Evolutionary conservation across 2,329 filamentous ascomycete genomes (phyloP).

Genomic region (Trichoderma hamatum): DNA sequence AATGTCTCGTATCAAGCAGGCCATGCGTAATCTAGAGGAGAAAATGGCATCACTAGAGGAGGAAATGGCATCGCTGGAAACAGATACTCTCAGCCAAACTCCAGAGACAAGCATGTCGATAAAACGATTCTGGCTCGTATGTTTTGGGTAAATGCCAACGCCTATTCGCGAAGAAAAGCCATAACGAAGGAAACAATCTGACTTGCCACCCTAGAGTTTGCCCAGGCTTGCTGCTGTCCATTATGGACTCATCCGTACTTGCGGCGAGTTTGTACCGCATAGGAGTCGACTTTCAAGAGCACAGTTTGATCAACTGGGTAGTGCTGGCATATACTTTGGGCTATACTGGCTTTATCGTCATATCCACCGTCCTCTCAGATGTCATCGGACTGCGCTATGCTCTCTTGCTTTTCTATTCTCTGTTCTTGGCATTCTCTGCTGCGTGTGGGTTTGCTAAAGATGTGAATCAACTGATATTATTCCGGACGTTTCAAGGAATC

Average conservation of each 20-base stretch:
- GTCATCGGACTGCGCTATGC: slow-evolving; percentile 57
- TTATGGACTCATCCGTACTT: slow-evolving; percentile 63
- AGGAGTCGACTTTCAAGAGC: slow-evolving; percentile 52
- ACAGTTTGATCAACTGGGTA: slow-evolving; percentile 55
- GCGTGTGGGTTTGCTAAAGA: slow-evolving; percentile 49
- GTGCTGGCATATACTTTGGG: slow-evolving; percentile 59
- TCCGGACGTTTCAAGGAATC: slow-evolving; percentile 54
- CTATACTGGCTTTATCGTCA: slow-evolving; percentile 59
- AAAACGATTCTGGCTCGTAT: slow-evolving; percentile 41
- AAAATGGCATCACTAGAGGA: background rate
- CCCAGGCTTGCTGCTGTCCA: slow-evolving; percentile 59
- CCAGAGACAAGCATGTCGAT: slow-evolving; percentile 32
- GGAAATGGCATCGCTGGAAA: background rate
- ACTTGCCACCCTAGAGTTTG: slow-evolving; percentile 44
- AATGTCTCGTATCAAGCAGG: background rate
- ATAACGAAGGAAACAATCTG: background rate
- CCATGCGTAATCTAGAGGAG: background rate
- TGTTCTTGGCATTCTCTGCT: slow-evolving; percentile 61
- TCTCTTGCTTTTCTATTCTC: slow-evolving; percentile 52
- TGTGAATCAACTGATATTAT: slow-evolving; percentile 51
- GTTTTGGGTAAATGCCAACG: slow-evolving; percentile 37
- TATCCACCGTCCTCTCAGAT: slow-evolving; percentile 59
- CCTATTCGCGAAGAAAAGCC: background rate
- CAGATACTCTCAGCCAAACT: background rate
- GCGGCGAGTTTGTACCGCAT: slow-evolving; percentile 62